Percentiles rank a stretch among this genome's conserved stretches.
Conservation (phyloP, 805 yeast species). For the Brettanomyces nanus region DNA sequence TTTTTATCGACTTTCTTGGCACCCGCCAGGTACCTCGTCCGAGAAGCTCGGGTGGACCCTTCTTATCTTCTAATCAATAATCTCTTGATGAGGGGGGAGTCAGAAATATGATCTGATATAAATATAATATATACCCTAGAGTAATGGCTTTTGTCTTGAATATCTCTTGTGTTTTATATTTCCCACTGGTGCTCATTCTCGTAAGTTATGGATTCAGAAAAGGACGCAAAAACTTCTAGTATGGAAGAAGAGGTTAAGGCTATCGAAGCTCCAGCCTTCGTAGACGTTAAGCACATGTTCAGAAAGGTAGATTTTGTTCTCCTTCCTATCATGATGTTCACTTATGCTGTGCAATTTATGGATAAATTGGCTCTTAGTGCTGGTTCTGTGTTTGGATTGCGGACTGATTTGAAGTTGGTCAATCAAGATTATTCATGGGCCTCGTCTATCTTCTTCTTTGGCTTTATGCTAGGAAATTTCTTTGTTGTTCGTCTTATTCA, state of each 20-base stretch:
- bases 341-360: slow-evolving; percentile 38
- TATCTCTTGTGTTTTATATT: too few relatives aligned
- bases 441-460: slow-evolving; percentile 37
- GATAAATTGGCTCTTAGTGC: slow-evolving; percentile 17
- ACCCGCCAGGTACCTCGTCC: too few relatives aligned
- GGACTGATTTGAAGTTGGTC: slow-evolving; percentile 37
- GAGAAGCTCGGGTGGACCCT: too few relatives aligned
- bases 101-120: too few relatives aligned
- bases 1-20: too few relatives aligned
- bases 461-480: slow-evolving; percentile 51
- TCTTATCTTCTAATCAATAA: too few relatives aligned
- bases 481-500: slow-evolving; percentile 42
- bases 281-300: slow-evolving; percentile 14
- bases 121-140: too few relatives aligned
- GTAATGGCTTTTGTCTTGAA: too few relatives aligned
- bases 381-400: slow-evolving; percentile 50
- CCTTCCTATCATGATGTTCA: slow-evolving; percentile 39
- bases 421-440: slow-evolving; percentile 31
- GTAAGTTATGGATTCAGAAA: not conserved
- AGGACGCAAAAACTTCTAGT: not conserved
- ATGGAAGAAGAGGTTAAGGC: slow-evolving; percentile 8
- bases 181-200: too few relatives aligned
- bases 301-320: slow-evolving; percentile 42
- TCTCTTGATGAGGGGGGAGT: too few relatives aligned
- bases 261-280: slow-evolving; percentile 8